Evolutionary conservation across 305 asterid genomes (phyloP), one percentile per base, ranked within the genome.

Genomic region (Andrographis paniculata): DNA sequence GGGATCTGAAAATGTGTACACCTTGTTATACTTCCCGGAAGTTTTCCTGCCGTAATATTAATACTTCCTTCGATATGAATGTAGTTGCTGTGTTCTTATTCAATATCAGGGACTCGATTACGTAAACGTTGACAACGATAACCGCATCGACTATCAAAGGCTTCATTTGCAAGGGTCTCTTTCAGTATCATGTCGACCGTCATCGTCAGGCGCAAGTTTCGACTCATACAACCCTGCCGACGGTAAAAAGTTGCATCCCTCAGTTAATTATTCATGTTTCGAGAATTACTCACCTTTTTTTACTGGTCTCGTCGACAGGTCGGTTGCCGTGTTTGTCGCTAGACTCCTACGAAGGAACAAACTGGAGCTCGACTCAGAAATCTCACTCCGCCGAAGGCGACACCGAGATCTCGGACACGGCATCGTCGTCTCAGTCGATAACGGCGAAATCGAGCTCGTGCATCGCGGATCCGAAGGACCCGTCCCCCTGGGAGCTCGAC

Each of bases 401-500:
- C 45, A 22, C 40, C n/a, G 95, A 82, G 42, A 64, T 79, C 52
- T 76, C 79, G 49, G 96, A 86, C 51, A 78, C 94, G 1, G 95
- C 94, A 56, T 79, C 94, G 28, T 81, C 97, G 22, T 40, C 9
- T 78, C 87, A 27, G 60, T 68, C 20, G 74, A 73, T 20, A 64
- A 68, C 75, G 27, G 63, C 63, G 56, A 50, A 59, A 28, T 70
- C 75, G 56, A 51, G 58, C 51, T 51, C 59, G 55, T 68, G 53
- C n/a, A 38, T 59, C 10, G 49, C 65, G 6, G 66, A 63, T 58
- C 46, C 68, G 9, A 63, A 70, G 47, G 80, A 73, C 44, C 62
- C 76, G 17, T 60, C 75, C 15, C 60, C 54, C 37, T 87, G 96
- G 96, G 85, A 76, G 63, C 52, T 79, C 7, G 68, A 64, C 36